A percentile compares a stretch with the other conserved stretches of the same genome.
These are phyloP conservation scores for Beta vulgaris DNA, from an alignment of 148 eudicot species.

Conservation along the genomic window DNA sequence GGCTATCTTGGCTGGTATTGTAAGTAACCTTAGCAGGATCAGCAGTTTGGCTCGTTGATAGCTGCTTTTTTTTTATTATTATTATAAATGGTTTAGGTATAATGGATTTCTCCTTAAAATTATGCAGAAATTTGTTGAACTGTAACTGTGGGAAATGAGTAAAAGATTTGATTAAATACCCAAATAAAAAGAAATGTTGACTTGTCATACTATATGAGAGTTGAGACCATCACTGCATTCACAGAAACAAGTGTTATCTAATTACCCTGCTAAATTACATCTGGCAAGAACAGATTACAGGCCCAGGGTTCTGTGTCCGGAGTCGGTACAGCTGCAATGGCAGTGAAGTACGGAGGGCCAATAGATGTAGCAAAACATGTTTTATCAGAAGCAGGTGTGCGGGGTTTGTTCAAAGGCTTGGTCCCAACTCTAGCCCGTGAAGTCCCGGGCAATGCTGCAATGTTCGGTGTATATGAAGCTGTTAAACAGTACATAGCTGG, in stretches of 20 bases:
- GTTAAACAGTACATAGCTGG: slow-evolving; percentile 70
- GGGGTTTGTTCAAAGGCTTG: slow-evolving; percentile 86
- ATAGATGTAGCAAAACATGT: slow-evolving; percentile 80
- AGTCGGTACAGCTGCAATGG: slow-evolving; percentile 41
- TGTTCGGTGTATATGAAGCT: slow-evolving; percentile 92
- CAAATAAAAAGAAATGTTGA: not conserved
- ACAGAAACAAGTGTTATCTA: not conserved
- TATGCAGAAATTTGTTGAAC: too few relatives aligned
- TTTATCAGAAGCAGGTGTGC: slow-evolving; percentile 68
- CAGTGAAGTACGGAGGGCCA: slow-evolving; percentile 82
- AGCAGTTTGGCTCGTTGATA: too few relatives aligned
- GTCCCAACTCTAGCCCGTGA: slow-evolving; percentile 90
- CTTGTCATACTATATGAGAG: not conserved
- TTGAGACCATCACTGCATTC: not conserved
- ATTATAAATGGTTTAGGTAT: too few relatives aligned
- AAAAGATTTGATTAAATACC: too few relatives aligned
- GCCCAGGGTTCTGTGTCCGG: slow-evolving; percentile 84
- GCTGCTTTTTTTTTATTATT: too few relatives aligned
- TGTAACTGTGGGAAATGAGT: too few relatives aligned
- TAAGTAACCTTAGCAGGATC: too few relatives aligned
- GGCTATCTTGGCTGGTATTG: not conserved
- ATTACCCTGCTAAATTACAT: not conserved
- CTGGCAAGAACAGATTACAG: slow-evolving; percentile 57
- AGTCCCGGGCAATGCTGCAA: slow-evolving; percentile 87
- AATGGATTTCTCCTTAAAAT: too few relatives aligned